Percentiles rank a stretch among this genome's conserved stretches.
These are phyloP conservation scores for Penicillium expansum DNA, from an alignment of 2,329 filamentous ascomycete species.

Conservation along the genomic window DNA sequence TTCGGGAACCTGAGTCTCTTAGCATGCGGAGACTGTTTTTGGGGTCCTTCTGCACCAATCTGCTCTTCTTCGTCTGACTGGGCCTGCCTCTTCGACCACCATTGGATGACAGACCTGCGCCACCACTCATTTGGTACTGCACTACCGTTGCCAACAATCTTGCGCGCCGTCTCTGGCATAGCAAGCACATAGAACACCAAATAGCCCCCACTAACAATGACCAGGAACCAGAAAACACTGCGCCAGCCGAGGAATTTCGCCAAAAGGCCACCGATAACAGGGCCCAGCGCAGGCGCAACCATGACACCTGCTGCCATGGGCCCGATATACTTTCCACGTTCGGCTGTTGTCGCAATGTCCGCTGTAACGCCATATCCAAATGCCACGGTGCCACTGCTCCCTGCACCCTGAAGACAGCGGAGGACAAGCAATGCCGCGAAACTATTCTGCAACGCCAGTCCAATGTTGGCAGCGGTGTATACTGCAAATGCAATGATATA, in stretches of 20 bases:
- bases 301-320: conserved; percentile 26
- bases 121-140: conserved; percentile 26
- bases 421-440: conserved; percentile 31
- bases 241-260: conserved; percentile 27
- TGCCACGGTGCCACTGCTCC: conserved; percentile 27
- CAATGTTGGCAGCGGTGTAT: conserved; percentile 34
- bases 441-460: conserved; percentile 31
- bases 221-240: conserved; percentile 35
- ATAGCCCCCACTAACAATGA: conserved; percentile 23
- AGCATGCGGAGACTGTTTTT: conserved; percentile 16
- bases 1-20: conserved; percentile 46
- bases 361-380: conserved; percentile 33
- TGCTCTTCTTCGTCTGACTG: conserved; percentile 1
- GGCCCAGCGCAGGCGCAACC: conserved; percentile 28
- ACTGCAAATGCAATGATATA: conserved; percentile 29
- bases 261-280: conserved; percentile 32
- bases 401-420: conserved; percentile 32
- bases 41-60: background rate
- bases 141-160: conserved; percentile 29
- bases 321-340: conserved; percentile 33
- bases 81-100: conserved; percentile 4
- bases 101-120: conserved; percentile 23
- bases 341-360: conserved; percentile 31
- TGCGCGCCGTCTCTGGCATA: conserved; percentile 39
- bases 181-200: conserved; percentile 13